Evolutionary conservation across 805 yeast genomes (phyloP).

Genomic region (Saccharomyces kudriavzevii): DNA sequence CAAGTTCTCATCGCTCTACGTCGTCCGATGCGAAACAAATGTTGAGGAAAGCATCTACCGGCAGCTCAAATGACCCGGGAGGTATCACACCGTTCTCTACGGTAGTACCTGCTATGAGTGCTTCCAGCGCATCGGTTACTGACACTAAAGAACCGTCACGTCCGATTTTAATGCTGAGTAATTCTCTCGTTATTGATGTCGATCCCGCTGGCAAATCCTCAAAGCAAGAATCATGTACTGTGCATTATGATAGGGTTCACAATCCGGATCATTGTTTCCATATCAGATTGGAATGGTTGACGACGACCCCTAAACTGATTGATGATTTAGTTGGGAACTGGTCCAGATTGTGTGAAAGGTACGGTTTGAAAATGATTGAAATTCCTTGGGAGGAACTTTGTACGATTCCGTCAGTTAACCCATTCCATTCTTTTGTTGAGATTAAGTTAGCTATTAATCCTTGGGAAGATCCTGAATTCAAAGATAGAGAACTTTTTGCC

Average conservation of each 20-base stretch:
- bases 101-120: constrained; percentile 8
- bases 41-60: constrained; percentile 5
- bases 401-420: constrained; percentile 65
- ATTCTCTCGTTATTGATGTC: constrained; percentile 58
- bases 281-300: constrained; percentile 85
- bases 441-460: constrained; percentile 63
- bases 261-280: constrained; percentile 94
- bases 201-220: constrained; percentile 68
- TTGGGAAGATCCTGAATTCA: constrained; percentile 53
- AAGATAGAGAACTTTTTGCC: constrained; percentile 33
- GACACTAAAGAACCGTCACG: constrained; percentile 6
- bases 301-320: constrained; percentile 74
- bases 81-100: constrained; percentile 3
- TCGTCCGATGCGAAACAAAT: background rate
- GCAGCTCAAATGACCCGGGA: constrained; percentile 7
- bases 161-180: constrained; percentile 50
- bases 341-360: constrained; percentile 76
- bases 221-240: constrained; percentile 67
- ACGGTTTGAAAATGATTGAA: constrained; percentile 75
- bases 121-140: constrained; percentile 3
- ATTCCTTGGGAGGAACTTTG: constrained; percentile 87
- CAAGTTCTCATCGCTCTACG: constrained; percentile 3
- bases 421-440: constrained; percentile 80
- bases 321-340: constrained; percentile 73
- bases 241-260: constrained; percentile 86